These are phyloP conservation scores for Paecilomyces niveus DNA, from an alignment of 2,329 filamentous ascomycete genomes.

Conservation along the genomic window DNA sequence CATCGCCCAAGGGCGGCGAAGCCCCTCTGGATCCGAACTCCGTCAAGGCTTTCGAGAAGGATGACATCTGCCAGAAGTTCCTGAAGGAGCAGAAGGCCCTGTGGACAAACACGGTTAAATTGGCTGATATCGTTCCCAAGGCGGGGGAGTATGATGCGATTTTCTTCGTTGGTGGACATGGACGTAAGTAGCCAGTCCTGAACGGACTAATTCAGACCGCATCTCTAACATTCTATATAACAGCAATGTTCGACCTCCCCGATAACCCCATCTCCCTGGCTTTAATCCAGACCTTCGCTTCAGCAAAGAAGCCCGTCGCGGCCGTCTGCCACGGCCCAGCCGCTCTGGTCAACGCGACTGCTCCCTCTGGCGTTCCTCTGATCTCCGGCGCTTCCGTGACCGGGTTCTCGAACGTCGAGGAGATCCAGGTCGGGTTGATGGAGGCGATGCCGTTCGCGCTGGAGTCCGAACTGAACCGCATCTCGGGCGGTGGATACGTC, in stretches of 20 bases:
- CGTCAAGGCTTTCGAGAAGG: constrained; percentile 48
- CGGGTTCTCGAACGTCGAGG: constrained; percentile 43
- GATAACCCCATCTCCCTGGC: constrained; percentile 34
- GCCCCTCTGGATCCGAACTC: constrained; percentile 56
- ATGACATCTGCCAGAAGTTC: constrained; percentile 50
- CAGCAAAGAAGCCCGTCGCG: constrained; percentile 41
- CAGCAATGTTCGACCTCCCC: constrained; percentile 47
- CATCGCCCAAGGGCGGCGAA: constrained; percentile 56
- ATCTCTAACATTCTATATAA: no score
- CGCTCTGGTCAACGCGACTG: constrained; percentile 38
- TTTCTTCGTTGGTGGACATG: constrained; percentile 54
- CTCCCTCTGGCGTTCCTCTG: constrained; percentile 35
- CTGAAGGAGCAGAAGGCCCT: constrained; percentile 48
- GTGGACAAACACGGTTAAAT: constrained; percentile 57
- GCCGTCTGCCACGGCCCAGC: constrained; percentile 45
- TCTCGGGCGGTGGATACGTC: constrained; percentile 37
- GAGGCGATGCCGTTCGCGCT: constrained; percentile 41
- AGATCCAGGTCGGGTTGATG: constrained; percentile 34
- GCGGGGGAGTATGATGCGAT: constrained; percentile 58
- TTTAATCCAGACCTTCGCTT: constrained; percentile 43
- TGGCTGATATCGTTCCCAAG: constrained; percentile 51
- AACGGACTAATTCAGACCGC: no score
- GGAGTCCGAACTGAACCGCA: constrained; percentile 36
- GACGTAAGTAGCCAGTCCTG: constrained; percentile 41
- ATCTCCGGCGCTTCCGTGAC: constrained; percentile 37